These are phyloP conservation scores for Holtermannia corniformis DNA, from an alignment of 768 basidiomycete genomes.

Conservation along the genomic window DNA sequence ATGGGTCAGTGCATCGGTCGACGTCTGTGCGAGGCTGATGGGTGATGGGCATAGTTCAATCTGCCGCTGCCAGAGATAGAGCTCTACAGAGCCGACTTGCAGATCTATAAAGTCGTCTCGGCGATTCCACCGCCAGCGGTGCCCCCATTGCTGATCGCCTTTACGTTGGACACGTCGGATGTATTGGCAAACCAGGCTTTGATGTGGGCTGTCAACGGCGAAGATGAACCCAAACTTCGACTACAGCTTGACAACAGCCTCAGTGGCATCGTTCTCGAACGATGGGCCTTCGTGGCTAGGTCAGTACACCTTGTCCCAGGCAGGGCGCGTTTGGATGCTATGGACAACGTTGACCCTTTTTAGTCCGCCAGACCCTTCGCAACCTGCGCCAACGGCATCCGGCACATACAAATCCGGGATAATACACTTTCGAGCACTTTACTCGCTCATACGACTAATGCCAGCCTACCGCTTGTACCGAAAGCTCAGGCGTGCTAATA, in stretches of 20 bases:
- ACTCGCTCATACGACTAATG: slow-evolving; percentile 25
- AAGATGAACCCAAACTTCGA: slow-evolving; percentile 15
- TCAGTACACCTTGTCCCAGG: slow-evolving; percentile 6
- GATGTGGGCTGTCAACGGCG: slow-evolving; percentile 20
- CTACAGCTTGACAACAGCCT: slow-evolving; percentile 16
- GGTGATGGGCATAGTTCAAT: slow-evolving; percentile 39
- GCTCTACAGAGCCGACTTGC: slow-evolving; percentile 30
- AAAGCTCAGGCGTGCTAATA: slow-evolving; percentile 24
- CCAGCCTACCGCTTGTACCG: slow-evolving; percentile 33
- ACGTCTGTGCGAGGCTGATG: background rate
- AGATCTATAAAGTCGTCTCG: slow-evolving; percentile 30
- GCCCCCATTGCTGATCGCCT: slow-evolving; percentile 37
- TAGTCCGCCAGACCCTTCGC: slow-evolving; percentile 9
- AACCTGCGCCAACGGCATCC: slow-evolving; percentile 17
- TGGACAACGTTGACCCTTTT: background rate
- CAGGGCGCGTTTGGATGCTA: background rate
- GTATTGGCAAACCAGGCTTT: slow-evolving; percentile 28
- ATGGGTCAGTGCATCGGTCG: slow-evolving; percentile 25
- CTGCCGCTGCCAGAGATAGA: slow-evolving; percentile 32
- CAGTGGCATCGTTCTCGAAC: slow-evolving; percentile 33
- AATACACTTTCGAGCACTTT: slow-evolving; percentile 34
- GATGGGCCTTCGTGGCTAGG: slow-evolving; percentile 35
- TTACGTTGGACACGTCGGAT: slow-evolving; percentile 38
- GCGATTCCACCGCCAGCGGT: slow-evolving; percentile 15
- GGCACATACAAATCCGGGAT: slow-evolving; percentile 35